phyloP scores from a whole-genome alignment of 164 flowering plant genomes.

The Warburgia ugandensis region DNA sequence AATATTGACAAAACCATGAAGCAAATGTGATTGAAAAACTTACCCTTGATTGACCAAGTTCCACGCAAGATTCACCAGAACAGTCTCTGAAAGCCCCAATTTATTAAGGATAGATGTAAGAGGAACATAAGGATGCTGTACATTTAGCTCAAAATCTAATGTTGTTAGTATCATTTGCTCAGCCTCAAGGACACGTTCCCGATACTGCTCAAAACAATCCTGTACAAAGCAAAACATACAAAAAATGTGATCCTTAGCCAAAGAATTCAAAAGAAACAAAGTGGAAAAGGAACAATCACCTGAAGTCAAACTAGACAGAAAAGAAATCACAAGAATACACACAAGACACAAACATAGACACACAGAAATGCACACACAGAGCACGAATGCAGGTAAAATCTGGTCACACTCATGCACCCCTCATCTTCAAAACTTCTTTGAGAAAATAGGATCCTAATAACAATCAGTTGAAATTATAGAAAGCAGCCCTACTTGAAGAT shows the following conservation, averaged over 20 bases:
- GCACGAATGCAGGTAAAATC: too few relatives aligned
- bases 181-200: conserved; percentile 74
- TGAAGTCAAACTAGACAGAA: too few relatives aligned
- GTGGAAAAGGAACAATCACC: too few relatives aligned
- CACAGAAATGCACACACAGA: too few relatives aligned
- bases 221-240: conserved; percentile 23
- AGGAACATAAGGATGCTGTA: conserved; percentile 84
- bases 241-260: not conserved
- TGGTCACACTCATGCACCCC: too few relatives aligned
- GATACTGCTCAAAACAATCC: conserved; percentile 95
- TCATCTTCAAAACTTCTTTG: too few relatives aligned
- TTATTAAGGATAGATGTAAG: conserved; percentile 74
- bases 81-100: conserved; percentile 73
- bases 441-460: too few relatives aligned
- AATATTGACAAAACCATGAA: not conserved
- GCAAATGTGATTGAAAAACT: conserved; percentile 18
- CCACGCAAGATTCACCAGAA: conserved; percentile 69
- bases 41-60: conserved; percentile 93
- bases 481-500: not conserved
- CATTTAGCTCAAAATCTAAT: conserved; percentile 83
- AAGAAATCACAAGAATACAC: too few relatives aligned
- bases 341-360: too few relatives aligned
- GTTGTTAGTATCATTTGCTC: conserved; percentile 87
- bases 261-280: too few relatives aligned
- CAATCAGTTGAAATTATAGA: too few relatives aligned